A percentile compares a stretch with the other conserved stretches of the same genome.
These are phyloP conservation scores for Paraphaeosphaeria minitans DNA, from an alignment of 2,329 filamentous ascomycete genomes.

Conservation along the genomic window DNA sequence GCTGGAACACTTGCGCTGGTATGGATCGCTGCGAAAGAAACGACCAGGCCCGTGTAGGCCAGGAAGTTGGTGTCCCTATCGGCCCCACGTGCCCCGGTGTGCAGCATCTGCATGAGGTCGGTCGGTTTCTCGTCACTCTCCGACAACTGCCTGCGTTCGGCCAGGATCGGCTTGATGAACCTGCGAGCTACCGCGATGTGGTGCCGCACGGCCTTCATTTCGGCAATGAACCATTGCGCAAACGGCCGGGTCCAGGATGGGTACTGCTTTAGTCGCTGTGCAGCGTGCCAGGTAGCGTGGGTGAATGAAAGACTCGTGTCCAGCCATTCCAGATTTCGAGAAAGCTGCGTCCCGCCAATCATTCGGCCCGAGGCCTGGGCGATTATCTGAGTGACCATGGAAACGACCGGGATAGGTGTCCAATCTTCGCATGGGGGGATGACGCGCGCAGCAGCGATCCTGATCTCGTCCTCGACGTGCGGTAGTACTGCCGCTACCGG, in stretches of 20 bases:
- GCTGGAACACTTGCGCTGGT: neutral
- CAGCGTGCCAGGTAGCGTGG: neutral
- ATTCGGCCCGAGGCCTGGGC: neutral
- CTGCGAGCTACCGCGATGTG: too few species aligned
- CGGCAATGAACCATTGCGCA: neutral
- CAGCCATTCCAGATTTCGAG: neutral
- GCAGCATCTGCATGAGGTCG: too few species aligned
- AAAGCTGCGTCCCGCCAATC: neutral
- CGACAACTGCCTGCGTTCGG: too few species aligned
- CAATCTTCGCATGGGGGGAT: too few species aligned
- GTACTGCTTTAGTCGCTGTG: neutral
- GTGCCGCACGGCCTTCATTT: too few species aligned
- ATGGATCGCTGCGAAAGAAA: neutral
- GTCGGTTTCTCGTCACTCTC: too few species aligned
- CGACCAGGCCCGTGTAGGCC: neutral
- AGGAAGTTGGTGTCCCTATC: too few species aligned
- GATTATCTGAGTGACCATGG: neutral
- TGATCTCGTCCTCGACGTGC: neutral
- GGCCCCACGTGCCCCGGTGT: too few species aligned
- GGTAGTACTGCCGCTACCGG: neutral
- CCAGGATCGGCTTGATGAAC: too few species aligned
- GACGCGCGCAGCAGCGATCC: too few species aligned
- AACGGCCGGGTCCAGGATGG: neutral
- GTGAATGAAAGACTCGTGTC: neutral
- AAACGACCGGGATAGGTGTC: neutral